Evolutionary conservation across 352 stramenopile genomes (phyloP).

Genomic region (Phytophthora capsici): DNA sequence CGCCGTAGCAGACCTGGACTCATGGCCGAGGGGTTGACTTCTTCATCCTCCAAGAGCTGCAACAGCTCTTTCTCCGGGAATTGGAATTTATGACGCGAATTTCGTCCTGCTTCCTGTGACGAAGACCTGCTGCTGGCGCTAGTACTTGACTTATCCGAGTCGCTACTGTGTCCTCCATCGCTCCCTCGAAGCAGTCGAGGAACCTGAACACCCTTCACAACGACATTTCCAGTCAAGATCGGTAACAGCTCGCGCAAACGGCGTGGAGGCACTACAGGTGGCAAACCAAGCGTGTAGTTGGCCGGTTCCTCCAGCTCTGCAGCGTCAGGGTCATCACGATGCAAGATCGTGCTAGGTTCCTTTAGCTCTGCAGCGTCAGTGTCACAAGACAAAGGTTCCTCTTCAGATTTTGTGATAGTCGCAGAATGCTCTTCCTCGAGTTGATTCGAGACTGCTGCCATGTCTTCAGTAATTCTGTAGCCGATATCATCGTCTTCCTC

Average conservation of each 20-base stretch:
- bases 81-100: constrained; percentile 61
- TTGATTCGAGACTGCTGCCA: constrained; percentile 52
- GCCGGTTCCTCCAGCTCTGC: constrained; percentile 9
- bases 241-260: constrained; percentile 29
- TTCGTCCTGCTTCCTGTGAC: constrained; percentile 12
- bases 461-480: constrained; percentile 29
- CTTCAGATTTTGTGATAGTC: not conserved
- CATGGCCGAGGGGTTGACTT: constrained; percentile 4
- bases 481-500: constrained; percentile 25
- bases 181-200: constrained; percentile 43
- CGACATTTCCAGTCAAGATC: constrained; percentile 32
- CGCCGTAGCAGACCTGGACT: constrained; percentile 14
- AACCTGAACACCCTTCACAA: constrained; percentile 48
- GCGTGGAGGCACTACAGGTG: not conserved
- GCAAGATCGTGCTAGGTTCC: not conserved
- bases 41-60: constrained; percentile 34
- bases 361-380: no score
- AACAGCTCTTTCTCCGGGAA: constrained; percentile 59
- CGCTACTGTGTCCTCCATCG: constrained; percentile 9
- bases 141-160: not conserved
- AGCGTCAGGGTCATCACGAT: constrained; percentile 10
- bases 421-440: constrained; percentile 40
- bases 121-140: not conserved
- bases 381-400: no score
- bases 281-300: no score